Evolutionary conservation across 2,329 filamentous ascomycete species (phyloP).

Genomic region (Colletotrichum tropicale): DNA sequence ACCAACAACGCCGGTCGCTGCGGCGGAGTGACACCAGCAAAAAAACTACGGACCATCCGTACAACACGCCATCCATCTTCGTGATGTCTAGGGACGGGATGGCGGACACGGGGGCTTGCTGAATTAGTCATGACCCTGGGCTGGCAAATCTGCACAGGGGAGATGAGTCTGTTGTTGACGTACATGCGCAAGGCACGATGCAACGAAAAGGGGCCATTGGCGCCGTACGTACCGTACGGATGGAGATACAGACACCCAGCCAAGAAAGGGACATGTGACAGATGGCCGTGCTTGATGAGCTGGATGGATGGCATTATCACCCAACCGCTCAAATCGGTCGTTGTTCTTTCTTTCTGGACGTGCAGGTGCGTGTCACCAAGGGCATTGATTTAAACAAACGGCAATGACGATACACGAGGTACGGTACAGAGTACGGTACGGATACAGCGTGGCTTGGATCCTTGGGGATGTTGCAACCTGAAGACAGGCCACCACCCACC

Average conservation of each 20-base stretch:
- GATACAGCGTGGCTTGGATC: neutral
- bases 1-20: neutral
- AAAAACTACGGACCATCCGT: neutral
- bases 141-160: neutral
- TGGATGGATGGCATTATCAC: neutral
- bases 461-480: neutral
- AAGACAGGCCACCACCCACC: neutral
- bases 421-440: neutral
- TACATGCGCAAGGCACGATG: neutral
- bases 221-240: neutral
- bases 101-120: neutral
- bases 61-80: neutral
- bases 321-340: neutral
- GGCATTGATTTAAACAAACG: neutral
- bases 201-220: neutral
- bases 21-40: neutral
- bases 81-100: neutral
- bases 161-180: neutral
- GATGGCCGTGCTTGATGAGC: neutral
- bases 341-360: neutral
- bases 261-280: neutral
- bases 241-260: neutral
- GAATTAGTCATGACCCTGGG: neutral
- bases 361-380: neutral
- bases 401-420: conserved; percentile 12